phyloP scores from a whole-genome alignment of 768 basidiomycete species.

The Naematelia aurantialba region DNA sequence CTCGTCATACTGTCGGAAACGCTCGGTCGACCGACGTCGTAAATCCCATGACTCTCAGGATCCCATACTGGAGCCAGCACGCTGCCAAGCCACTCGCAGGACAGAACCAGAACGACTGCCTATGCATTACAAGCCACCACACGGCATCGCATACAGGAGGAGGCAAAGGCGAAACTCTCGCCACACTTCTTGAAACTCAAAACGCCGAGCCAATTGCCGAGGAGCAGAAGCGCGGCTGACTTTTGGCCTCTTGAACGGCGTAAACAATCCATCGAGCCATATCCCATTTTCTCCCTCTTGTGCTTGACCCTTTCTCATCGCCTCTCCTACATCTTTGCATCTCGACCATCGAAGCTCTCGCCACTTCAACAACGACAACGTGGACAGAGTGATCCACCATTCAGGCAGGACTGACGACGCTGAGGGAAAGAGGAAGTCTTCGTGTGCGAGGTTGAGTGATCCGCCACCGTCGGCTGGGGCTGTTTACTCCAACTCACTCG shows the following conservation, averaged over 20 bases:
- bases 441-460: neutral
- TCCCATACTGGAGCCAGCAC: too few species aligned
- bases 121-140: too few species aligned
- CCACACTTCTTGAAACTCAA: too few species aligned
- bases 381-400: neutral
- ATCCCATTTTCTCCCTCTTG: neutral
- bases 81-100: neutral
- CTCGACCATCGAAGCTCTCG: neutral
- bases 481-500: neutral
- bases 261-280: neutral
- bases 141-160: too few species aligned
- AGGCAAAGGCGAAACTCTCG: too few species aligned
- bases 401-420: neutral
- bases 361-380: neutral
- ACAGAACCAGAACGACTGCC: neutral
- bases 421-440: neutral
- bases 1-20: neutral
- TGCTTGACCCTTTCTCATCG: neutral
- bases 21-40: neutral
- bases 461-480: neutral
- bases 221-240: neutral
- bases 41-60: too few species aligned
- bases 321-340: neutral
- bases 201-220: too few species aligned
- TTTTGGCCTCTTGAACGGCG: neutral